Conservation (phyloP, 768 basidiomycete genomes). For the Mycena alexandri region DNA sequence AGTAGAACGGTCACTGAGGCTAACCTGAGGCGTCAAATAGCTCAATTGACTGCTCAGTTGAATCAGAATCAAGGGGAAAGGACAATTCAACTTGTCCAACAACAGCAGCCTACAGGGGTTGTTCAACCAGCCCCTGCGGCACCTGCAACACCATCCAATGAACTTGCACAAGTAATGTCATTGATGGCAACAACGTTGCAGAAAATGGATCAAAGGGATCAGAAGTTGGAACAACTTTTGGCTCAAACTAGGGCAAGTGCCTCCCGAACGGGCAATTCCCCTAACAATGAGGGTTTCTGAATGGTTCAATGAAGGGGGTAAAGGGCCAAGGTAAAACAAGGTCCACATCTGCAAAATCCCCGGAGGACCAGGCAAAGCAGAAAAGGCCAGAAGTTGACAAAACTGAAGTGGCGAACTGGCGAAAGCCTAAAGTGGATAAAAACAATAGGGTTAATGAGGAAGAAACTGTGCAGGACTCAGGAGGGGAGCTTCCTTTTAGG, state of each 20-base stretch:
- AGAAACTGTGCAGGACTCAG: not conserved
- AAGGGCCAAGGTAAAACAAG: not conserved
- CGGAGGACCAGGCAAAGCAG: constrained; percentile 2
- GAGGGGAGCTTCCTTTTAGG: not conserved
- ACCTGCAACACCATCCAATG: not conserved
- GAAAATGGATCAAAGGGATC: no score
- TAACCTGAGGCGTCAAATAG: not conserved
- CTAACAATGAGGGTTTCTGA: not conserved
- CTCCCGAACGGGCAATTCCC: no score
- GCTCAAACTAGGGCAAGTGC: no score
- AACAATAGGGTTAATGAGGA: not conserved
- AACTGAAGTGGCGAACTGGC: not conserved
- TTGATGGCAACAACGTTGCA: not conserved
- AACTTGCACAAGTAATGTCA: not conserved
- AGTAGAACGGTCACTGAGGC: not conserved
- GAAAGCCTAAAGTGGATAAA: not conserved
- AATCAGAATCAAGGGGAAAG: not conserved
- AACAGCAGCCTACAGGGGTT: constrained; percentile 4
- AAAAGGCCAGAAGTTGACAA: no score
- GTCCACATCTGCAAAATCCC: constrained; percentile 5
- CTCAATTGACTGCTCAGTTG: not conserved
- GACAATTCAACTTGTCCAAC: constrained; percentile 13
- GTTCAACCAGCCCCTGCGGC: constrained; percentile 4
- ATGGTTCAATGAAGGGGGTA: not conserved
- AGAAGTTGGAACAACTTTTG: no score